These are phyloP conservation scores for Crassisporium funariophilum DNA, from an alignment of 768 basidiomycete genomes.

Conservation along the genomic window DNA sequence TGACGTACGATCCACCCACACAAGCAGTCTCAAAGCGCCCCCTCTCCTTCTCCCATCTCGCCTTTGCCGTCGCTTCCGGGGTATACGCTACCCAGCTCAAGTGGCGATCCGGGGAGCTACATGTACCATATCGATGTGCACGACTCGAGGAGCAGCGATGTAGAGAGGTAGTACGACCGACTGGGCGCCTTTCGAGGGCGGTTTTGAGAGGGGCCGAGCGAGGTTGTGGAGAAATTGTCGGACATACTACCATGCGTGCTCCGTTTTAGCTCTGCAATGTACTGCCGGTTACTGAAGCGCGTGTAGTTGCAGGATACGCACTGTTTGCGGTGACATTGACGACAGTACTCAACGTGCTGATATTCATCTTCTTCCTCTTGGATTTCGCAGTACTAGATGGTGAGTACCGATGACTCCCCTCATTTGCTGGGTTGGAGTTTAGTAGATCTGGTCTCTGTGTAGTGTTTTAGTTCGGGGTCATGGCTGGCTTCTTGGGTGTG, in stretches of 20 bases:
- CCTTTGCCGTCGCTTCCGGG: too few relatives aligned
- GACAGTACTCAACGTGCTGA: constrained; percentile 5
- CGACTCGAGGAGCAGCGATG: too few relatives aligned
- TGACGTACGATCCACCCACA: too few relatives aligned
- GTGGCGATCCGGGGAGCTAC: too few relatives aligned
- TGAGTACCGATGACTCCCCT: background rate
- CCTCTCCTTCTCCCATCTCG: too few relatives aligned
- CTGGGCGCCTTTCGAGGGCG: constrained; percentile 1
- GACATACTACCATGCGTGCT: constrained; percentile 10
- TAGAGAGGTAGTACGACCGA: background rate
- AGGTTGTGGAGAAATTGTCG: constrained; percentile 4
- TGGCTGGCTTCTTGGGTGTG: constrained; percentile 6
- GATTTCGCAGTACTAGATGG: constrained; percentile 8
- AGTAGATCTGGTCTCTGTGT: background rate
- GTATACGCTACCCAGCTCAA: too few relatives aligned
- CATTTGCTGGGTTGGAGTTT: too few relatives aligned
- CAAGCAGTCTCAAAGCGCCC: too few relatives aligned
- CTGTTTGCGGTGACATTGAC: constrained; percentile 7
- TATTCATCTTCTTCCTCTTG: constrained; percentile 4
- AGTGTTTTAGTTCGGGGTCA: constrained; percentile 7
- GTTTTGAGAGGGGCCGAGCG: background rate
- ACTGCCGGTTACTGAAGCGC: too few relatives aligned
- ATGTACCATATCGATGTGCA: too few relatives aligned
- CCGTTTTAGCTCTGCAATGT: too few relatives aligned
- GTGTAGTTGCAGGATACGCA: constrained; percentile 1